phyloP scores from a whole-genome alignment of 1,284 basidiomycete species.

The Papiliotrema fonsecae region DNA sequence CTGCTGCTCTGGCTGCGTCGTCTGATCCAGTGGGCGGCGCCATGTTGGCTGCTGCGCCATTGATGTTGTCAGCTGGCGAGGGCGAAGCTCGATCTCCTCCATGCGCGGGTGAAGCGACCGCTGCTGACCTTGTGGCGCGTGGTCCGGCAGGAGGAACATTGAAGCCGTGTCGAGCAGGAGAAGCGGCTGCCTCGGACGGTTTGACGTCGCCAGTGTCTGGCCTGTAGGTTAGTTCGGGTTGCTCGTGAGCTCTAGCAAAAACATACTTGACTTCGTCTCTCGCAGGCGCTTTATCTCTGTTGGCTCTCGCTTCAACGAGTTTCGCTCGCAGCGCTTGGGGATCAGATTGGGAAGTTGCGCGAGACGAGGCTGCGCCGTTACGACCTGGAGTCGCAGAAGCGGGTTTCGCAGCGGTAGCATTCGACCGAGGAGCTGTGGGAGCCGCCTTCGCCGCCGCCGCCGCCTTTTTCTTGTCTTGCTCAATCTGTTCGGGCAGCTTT shows the following conservation, averaged over 20 bases:
- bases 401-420: background rate
- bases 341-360: background rate
- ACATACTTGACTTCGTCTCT: constrained; percentile 1
- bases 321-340: constrained; percentile 4
- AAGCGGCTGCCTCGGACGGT: background rate
- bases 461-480: background rate
- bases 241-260: background rate
- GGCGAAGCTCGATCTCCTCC: background rate
- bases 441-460: background rate
- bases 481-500: background rate
- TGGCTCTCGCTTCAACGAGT: constrained; percentile 4
- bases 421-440: background rate
- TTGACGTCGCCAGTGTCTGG: background rate
- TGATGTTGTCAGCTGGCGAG: background rate
- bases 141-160: background rate
- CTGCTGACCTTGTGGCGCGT: background rate
- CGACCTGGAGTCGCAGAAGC: background rate
- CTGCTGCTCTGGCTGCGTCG: background rate
- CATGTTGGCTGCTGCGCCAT: too few relatives aligned
- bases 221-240: background rate
- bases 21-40: background rate
- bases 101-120: background rate
- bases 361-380: background rate
- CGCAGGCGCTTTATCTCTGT: constrained; percentile 1
- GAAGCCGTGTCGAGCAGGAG: background rate